phyloP scores from a whole-genome alignment of 2,329 filamentous ascomycete genomes.

The Pestalotiopsis sp. region DNA sequence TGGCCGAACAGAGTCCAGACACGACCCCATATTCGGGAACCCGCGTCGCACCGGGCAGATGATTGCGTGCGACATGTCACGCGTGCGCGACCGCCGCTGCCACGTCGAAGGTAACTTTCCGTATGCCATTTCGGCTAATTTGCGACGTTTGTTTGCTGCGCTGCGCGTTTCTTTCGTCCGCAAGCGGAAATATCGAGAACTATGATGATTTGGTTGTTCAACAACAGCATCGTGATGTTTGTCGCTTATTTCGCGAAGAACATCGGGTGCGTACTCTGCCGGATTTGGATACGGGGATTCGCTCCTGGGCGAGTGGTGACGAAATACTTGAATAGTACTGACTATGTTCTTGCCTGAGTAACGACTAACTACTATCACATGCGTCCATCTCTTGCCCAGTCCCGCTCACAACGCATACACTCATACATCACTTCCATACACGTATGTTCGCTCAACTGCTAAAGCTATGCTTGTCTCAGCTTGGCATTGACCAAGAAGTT shows the following conservation, averaged over 20 bases:
- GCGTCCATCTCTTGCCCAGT: no score
- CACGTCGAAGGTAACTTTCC: slow-evolving; percentile 4
- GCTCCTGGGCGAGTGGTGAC: no score
- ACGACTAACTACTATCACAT: no score
- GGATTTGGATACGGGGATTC: no score
- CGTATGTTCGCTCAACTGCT: no score
- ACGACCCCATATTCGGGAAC: not conserved
- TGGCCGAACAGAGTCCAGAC: not conserved
- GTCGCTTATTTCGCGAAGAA: not conserved
- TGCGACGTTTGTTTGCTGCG: not conserved
- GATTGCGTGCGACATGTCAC: slow-evolving; percentile 1
- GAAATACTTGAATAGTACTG: no score
- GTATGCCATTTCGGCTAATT: not conserved
- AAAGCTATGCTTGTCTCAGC: not conserved
- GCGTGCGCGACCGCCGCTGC: not conserved
- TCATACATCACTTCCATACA: no score
- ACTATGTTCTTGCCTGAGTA: no score
- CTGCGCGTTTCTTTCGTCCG: not conserved
- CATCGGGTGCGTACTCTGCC: not conserved
- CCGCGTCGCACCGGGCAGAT: not conserved
- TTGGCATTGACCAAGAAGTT: slow-evolving; percentile 10
- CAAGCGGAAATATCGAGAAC: not conserved
- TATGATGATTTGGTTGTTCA: not conserved
- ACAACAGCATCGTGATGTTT: not conserved
- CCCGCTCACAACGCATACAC: no score